A percentile compares a stretch with the other conserved stretches of the same genome.
These are phyloP conservation scores for Pyrus hybrid DNA, from an alignment of 331 rosid genomes.

Conservation along the genomic window DNA sequence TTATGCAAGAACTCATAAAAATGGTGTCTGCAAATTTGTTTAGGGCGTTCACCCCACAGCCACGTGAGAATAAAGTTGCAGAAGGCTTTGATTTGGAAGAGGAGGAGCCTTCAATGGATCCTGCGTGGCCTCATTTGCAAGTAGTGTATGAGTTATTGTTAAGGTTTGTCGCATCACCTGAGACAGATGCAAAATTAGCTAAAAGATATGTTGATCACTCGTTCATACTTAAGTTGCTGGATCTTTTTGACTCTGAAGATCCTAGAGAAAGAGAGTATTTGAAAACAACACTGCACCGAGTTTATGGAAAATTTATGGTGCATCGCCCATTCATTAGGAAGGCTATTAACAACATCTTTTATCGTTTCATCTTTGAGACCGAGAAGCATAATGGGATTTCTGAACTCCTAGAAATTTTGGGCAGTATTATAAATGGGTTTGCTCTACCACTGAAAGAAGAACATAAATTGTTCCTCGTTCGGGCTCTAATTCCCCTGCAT, in stretches of 20 bases:
- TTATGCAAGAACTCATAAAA: constrained; percentile 43
- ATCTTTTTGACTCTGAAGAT: constrained; percentile 62
- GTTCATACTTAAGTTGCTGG: constrained; percentile 49
- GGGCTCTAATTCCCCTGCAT: constrained; percentile 54
- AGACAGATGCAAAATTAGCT: constrained; percentile 62
- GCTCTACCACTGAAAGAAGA: constrained; percentile 66
- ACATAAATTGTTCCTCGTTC: constrained; percentile 58
- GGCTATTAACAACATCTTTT: constrained; percentile 46
- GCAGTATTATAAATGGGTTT: constrained; percentile 69
- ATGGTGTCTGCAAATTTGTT: constrained; percentile 54
- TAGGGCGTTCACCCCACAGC: constrained; percentile 50
- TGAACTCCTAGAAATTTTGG: constrained; percentile 60
- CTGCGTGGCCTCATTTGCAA: constrained; percentile 63
- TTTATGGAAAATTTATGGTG: constrained; percentile 57
- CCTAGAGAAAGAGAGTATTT: constrained; percentile 56
- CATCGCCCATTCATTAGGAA: constrained; percentile 72
- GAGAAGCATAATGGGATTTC: constrained; percentile 72
- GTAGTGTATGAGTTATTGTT: constrained; percentile 57
- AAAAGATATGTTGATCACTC: constrained; percentile 55
- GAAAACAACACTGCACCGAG: constrained; percentile 52
- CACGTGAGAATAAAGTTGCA: constrained; percentile 41
- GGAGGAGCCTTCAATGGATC: constrained; percentile 63
- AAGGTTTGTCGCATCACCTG: constrained; percentile 58
- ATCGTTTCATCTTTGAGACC: constrained; percentile 48
- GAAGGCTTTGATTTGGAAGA: constrained; percentile 59